Conservation (phyloP, 192 early-diverging fungal genomes). For the Backusella luteola region DNA sequence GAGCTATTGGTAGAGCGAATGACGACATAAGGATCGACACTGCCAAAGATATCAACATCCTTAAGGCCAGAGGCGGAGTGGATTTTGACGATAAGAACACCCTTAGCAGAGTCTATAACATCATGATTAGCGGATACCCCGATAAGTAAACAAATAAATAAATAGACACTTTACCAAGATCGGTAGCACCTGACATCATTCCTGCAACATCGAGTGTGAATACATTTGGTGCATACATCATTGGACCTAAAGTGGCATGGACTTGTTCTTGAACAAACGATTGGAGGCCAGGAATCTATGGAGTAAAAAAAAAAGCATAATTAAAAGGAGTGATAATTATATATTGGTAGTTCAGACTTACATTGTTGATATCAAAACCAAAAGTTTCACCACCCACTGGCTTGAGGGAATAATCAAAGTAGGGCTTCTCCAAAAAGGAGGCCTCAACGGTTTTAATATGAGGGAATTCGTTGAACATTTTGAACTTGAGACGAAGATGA, state of each 20-base stretch:
- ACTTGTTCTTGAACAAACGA: constrained; percentile 73
- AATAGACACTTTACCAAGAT: constrained; percentile 40
- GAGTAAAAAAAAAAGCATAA: neutral
- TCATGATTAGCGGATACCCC: neutral
- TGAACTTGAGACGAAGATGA: constrained; percentile 76
- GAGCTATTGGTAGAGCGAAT: constrained; percentile 65
- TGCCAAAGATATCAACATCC: constrained; percentile 86
- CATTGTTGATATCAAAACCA: constrained; percentile 85
- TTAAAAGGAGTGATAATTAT: neutral
- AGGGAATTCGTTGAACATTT: constrained; percentile 84
- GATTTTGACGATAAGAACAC: constrained; percentile 81
- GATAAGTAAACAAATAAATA: neutral
- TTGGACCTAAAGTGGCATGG: constrained; percentile 70
- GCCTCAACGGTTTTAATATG: constrained; percentile 83
- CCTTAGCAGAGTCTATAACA: constrained; percentile 66
- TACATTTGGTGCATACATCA: constrained; percentile 85
- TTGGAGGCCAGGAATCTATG: constrained; percentile 78
- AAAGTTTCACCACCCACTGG: constrained; percentile 85
- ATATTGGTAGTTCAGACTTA: constrained; percentile 29
- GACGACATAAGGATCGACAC: constrained; percentile 84
- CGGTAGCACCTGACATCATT: constrained; percentile 66
- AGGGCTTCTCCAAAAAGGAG: constrained; percentile 83
- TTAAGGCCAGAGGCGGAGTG: constrained; percentile 78
- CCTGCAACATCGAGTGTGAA: constrained; percentile 78
- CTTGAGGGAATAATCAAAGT: constrained; percentile 86